Percentiles rank a stretch among this genome's conserved stretches.
These are phyloP conservation scores for Lactifluus pinguis DNA, from an alignment of 768 basidiomycete species.

Conservation along the genomic window DNA sequence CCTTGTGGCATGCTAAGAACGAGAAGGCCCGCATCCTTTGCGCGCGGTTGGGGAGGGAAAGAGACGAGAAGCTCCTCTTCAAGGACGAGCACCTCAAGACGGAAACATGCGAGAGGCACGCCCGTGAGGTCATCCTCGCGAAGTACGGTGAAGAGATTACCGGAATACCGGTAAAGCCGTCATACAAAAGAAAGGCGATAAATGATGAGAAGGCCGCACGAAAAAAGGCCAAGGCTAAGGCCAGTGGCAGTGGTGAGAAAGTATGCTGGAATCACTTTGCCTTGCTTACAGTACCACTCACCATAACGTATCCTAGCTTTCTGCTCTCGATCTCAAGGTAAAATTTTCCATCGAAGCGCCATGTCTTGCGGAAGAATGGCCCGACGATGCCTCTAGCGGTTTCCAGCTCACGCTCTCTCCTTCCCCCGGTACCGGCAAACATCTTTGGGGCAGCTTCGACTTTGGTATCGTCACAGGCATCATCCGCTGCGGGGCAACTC, in stretches of 20 bases:
- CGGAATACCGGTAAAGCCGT: too few species aligned
- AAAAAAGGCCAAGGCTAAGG: too few species aligned
- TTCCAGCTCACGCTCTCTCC: not conserved
- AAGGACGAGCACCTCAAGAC: not conserved
- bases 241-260: too few species aligned
- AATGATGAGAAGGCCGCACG: too few species aligned
- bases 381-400: not conserved
- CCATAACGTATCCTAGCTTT: not conserved
- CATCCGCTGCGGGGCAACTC: not conserved
- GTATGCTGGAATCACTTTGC: too few species aligned
- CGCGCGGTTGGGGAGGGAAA: not conserved
- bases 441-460: not conserved
- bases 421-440: not conserved
- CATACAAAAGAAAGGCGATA: too few species aligned
- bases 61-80: too few species aligned
- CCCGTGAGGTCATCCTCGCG: not conserved
- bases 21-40: not conserved
- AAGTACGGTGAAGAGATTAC: not conserved
- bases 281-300: not conserved
- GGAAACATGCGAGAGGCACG: not conserved
- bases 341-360: not conserved
- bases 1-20: not conserved
- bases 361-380: not conserved
- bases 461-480: not conserved
- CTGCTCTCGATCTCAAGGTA: not conserved